A percentile compares a stretch with the other conserved stretches of the same genome.
These are phyloP conservation scores for Fomitopsis serialis DNA, from an alignment of 768 basidiomycete genomes.

Conservation along the genomic window DNA sequence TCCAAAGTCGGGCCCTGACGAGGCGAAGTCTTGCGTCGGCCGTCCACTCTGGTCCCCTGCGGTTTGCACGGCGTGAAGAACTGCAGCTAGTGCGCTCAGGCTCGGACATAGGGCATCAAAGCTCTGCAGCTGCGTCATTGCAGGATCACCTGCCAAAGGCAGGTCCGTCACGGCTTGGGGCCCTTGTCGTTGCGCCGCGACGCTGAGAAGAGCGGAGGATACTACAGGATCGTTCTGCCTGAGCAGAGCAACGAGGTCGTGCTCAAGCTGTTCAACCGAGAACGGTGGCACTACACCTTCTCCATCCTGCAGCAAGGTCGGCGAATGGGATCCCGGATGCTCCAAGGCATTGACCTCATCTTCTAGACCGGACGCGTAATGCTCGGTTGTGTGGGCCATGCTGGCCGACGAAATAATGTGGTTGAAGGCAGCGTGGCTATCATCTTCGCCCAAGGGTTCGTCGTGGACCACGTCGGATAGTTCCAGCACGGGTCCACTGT, in stretches of 20 bases:
- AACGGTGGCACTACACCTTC: constrained; percentile 26
- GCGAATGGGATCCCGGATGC: constrained; percentile 30
- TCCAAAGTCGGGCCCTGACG: background rate
- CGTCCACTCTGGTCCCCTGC: constrained; percentile 47
- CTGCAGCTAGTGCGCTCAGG: constrained; percentile 66
- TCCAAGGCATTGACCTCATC: constrained; percentile 34
- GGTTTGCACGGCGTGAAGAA: constrained; percentile 72
- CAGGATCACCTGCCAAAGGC: constrained; percentile 3
- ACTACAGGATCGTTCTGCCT: constrained; percentile 72
- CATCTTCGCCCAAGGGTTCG: constrained; percentile 61
- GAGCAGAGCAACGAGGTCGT: constrained; percentile 69
- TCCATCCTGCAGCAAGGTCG: constrained; percentile 30
- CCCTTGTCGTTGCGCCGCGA: constrained; percentile 61
- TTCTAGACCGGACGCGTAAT: constrained; percentile 13
- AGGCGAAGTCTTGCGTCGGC: constrained; percentile 25
- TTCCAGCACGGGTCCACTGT: constrained; percentile 53
- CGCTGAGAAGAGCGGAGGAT: constrained; percentile 56
- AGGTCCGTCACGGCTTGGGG: constrained; percentile 24
- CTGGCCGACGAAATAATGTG: constrained; percentile 16
- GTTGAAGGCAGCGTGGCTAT: constrained; percentile 23
- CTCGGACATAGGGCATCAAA: constrained; percentile 31
- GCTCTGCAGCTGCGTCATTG: constrained; percentile 21
- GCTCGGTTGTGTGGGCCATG: constrained; percentile 7
- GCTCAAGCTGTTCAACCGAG: constrained; percentile 67
- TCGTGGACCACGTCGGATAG: constrained; percentile 85